Evolutionary conservation across 2,329 filamentous ascomycete genomes (phyloP).

Genomic region (Aureobasidium sp.): DNA sequence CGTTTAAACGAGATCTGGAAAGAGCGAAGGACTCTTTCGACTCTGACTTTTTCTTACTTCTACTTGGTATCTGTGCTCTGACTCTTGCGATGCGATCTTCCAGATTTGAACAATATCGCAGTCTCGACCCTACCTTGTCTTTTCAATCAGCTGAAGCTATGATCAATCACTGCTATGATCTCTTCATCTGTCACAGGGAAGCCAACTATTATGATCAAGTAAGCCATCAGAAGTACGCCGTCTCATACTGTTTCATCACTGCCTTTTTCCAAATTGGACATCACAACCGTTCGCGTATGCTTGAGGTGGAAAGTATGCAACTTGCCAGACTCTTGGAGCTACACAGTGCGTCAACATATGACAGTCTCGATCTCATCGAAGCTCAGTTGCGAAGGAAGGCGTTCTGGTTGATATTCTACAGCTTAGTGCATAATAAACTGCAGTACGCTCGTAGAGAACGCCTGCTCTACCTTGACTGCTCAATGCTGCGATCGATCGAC

Average conservation of each 20-base stretch:
- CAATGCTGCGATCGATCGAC: neutral
- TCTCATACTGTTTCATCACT: neutral
- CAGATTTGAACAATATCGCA: neutral
- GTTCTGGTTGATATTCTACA: slow-evolving; percentile 9
- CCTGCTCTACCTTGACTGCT: slow-evolving; percentile 1
- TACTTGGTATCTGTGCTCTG: slow-evolving; percentile 2
- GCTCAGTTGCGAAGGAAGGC: slow-evolving; percentile 10
- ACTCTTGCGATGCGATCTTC: neutral
- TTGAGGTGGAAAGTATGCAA: neutral
- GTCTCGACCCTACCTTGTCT: neutral
- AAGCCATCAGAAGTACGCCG: slow-evolving; percentile 7
- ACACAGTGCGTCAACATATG: neutral
- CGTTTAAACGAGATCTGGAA: neutral
- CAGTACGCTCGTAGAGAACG: slow-evolving; percentile 3
- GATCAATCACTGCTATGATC: neutral
- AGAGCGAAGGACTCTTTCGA: neutral
- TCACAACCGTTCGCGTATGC: slow-evolving; percentile 1
- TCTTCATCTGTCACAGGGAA: neutral
- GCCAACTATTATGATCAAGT: slow-evolving; percentile 4
- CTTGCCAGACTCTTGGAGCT: neutral
- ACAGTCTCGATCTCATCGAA: neutral
- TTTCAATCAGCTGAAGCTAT: neutral
- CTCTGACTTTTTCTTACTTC: neutral
- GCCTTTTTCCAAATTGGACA: neutral
- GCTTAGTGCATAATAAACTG: neutral